Conservation (phyloP, 2,329 filamentous ascomycete species). For the Ophiostoma fasciatum region DNA sequence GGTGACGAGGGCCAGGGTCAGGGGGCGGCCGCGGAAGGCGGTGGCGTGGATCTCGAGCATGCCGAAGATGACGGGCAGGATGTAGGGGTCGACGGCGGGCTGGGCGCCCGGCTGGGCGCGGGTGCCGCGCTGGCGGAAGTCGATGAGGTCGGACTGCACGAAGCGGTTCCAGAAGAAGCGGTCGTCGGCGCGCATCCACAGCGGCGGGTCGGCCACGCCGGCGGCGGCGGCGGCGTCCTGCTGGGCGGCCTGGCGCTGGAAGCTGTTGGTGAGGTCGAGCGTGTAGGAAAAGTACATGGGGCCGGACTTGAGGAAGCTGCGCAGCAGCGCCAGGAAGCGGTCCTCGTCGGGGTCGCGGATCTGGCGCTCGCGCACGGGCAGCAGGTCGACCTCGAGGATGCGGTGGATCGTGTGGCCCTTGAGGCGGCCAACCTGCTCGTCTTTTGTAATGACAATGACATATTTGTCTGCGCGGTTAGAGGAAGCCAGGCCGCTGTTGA, state of each 20-base stretch:
- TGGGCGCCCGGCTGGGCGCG: conserved; percentile 55
- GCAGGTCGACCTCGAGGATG: conserved; percentile 76
- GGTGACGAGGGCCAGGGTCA: conserved; percentile 81
- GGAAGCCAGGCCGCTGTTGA: conserved; percentile 1
- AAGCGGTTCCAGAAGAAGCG: conserved; percentile 99
- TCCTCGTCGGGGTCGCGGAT: conserved; percentile 92
- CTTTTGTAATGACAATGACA: conserved; percentile 90
- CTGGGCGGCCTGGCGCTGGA: conserved; percentile 78
- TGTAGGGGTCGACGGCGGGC: conserved; percentile 72
- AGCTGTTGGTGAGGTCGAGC: conserved; percentile 89
- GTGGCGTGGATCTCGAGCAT: conserved; percentile 88
- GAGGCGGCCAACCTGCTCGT: conserved; percentile 74
- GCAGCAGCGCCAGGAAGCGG: conserved; percentile 70
- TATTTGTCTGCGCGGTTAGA: conserved; percentile 56
- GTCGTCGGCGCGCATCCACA: conserved; percentile 90
- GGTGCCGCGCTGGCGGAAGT: conserved; percentile 56
- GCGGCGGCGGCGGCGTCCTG: conserved; percentile 32
- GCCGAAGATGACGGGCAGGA: conserved; percentile 88
- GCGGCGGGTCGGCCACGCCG: conserved; percentile 32
- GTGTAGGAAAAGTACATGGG: conserved; percentile 99
- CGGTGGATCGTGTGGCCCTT: conserved; percentile 97
- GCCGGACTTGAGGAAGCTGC: conserved; percentile 63
- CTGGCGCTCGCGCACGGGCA: conserved; percentile 82
- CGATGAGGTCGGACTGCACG: conserved; percentile 78
- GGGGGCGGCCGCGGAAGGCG: conserved; percentile 64